A percentile compares a stretch with the other conserved stretches of the same genome.
phyloP scores from a whole-genome alignment of 2,329 filamentous ascomycete genomes.

The Sarocladium brachiariae region DNA sequence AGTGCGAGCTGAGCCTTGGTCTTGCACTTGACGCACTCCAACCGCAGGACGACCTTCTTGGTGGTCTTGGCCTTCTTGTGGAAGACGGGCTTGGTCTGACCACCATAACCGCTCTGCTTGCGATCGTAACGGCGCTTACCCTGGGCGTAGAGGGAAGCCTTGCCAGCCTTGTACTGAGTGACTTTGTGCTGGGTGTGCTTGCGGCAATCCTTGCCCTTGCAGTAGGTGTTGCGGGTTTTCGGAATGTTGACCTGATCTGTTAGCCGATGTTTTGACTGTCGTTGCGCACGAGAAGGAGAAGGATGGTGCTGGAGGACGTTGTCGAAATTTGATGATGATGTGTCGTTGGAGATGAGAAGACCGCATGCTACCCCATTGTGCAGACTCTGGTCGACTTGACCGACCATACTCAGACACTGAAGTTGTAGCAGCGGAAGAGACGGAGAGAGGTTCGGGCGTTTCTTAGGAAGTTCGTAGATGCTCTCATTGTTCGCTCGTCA shows the following conservation, averaged over 20 bases:
- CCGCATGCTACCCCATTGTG: too few relatives aligned
- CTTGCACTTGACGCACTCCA: constrained; percentile 98
- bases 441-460: neutral
- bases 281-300: neutral
- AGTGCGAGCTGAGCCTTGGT: constrained; percentile 94
- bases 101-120: constrained; percentile 99
- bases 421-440: neutral
- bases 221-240: constrained; percentile 96
- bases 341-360: too few relatives aligned
- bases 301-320: neutral
- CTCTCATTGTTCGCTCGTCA: constrained; percentile 4
- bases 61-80: constrained; percentile 99
- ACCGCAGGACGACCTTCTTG: constrained; percentile 98
- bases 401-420: too few relatives aligned
- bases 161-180: constrained; percentile 95
- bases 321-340: neutral
- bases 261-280: neutral
- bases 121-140: constrained; percentile 99
- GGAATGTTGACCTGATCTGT: constrained; percentile 82
- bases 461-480: neutral
- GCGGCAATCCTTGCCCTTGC: constrained; percentile 91
- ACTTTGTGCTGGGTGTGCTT: constrained; percentile 91
- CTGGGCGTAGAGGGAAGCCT: constrained; percentile 94
- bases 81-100: constrained; percentile 99
- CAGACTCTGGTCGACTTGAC: too few relatives aligned